Evolutionary conservation across 2,329 filamentous ascomycete genomes (phyloP).

Genomic region (Xylariaceae sp.): DNA sequence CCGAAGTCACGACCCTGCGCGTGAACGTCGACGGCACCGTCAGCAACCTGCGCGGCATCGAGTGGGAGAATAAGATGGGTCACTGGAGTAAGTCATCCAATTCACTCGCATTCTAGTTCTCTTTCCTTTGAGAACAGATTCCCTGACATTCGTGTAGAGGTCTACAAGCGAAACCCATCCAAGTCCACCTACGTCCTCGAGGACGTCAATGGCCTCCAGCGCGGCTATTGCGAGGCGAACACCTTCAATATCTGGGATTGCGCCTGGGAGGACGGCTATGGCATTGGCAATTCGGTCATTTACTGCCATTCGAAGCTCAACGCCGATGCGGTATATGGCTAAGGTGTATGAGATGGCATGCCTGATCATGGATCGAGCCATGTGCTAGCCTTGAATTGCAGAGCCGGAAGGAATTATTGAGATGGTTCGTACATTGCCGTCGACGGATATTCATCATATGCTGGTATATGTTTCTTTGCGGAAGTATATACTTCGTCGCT

Average conservation of each 20-base stretch:
- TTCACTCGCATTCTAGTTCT: neutral
- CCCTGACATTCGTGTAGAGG: neutral
- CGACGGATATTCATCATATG: too few relatives aligned
- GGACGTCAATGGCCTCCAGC: neutral
- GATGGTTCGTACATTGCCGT: too few relatives aligned
- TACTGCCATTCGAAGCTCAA: neutral
- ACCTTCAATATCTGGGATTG: neutral
- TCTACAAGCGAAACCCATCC: neutral
- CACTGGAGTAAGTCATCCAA: neutral
- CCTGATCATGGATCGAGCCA: neutral
- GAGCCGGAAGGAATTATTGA: too few relatives aligned
- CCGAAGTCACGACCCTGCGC: neutral
- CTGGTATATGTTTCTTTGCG: too few relatives aligned
- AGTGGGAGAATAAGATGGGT: neutral
- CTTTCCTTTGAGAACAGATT: neutral
- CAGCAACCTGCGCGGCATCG: neutral
- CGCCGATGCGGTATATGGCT: neutral
- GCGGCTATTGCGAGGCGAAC: neutral
- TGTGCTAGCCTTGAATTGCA: too few relatives aligned
- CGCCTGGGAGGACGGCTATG: neutral
- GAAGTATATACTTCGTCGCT: too few relatives aligned
- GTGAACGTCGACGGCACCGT: neutral
- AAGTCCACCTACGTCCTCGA: neutral
- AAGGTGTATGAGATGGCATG: neutral
- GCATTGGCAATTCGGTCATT: neutral